Percentiles rank a stretch among this genome's conserved stretches.
phyloP scores from a whole-genome alignment of 2,329 filamentous ascomycete genomes.

The Sporothrix pallida region DNA sequence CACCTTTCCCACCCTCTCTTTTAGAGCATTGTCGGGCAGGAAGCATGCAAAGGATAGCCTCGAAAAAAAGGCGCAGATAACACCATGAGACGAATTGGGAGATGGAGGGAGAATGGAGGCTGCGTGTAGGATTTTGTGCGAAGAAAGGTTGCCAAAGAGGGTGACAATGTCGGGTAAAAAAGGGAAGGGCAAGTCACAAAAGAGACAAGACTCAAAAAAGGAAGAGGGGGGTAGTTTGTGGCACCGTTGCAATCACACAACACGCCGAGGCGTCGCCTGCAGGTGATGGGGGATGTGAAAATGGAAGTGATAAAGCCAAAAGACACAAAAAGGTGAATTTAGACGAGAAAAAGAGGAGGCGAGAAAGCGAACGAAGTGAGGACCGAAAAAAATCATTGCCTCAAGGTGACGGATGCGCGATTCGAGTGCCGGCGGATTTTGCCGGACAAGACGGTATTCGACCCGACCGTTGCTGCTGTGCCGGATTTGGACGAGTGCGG shows the following conservation, averaged over 20 bases:
- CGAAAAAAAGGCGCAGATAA: background rate
- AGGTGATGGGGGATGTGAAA: background rate
- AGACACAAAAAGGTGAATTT: background rate
- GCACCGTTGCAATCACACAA: constrained; percentile 1
- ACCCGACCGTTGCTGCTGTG: background rate
- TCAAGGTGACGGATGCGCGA: background rate
- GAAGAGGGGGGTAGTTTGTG: constrained; percentile 7
- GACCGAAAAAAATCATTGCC: background rate
- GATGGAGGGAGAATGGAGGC: background rate
- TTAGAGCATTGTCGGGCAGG: too few relatives aligned
- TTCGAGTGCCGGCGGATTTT: background rate
- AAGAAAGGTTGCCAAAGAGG: background rate
- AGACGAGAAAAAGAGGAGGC: background rate
- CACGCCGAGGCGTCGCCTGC: background rate
- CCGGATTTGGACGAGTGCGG: constrained; percentile 1
- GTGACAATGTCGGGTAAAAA: background rate
- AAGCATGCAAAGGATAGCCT: background rate
- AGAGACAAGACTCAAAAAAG: too few relatives aligned
- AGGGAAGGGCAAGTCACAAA: background rate
- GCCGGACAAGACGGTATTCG: constrained; percentile 3
- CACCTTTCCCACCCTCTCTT: background rate
- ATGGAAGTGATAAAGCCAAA: background rate
- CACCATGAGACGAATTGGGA: background rate
- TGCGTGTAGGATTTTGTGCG: background rate
- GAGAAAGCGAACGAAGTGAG: background rate